Conservation (phyloP, 768 basidiomycete genomes). For the Nevesoporus exiguus region DNA sequence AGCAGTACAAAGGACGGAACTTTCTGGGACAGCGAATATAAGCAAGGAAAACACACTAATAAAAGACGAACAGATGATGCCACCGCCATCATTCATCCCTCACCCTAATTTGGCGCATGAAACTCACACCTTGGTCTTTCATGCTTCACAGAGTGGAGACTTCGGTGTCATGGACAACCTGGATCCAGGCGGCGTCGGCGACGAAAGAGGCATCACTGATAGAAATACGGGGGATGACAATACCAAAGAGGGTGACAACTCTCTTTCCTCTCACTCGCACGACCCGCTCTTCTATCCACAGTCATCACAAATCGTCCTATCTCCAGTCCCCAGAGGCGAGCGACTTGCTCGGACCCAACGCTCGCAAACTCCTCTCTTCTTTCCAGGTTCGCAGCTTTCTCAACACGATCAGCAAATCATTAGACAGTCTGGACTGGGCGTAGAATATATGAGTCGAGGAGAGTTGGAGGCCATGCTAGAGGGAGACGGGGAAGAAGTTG, state of each 20-base stretch:
- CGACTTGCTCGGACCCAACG: conserved; percentile 7
- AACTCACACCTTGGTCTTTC: conserved; percentile 11
- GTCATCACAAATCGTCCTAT: conserved; percentile 19
- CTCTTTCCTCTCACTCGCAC: not conserved
- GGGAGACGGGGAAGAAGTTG: conserved; percentile 34
- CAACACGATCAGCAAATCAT: conserved; percentile 50
- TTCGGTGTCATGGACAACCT: conserved; percentile 15
- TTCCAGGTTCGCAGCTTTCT: conserved; percentile 60
- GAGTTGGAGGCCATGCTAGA: conserved; percentile 51
- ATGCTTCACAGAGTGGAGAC: conserved; percentile 14
- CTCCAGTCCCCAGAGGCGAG: conserved; percentile 1
- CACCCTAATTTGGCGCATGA: conserved; percentile 13
- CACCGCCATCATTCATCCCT: conserved; percentile 33
- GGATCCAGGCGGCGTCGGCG: not conserved
- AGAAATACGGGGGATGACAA: not conserved
- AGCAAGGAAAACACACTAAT: conserved; percentile 9
- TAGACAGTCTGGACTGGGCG: conserved; percentile 58
- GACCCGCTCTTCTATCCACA: conserved; percentile 26
- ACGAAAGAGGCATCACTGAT: conserved; percentile 1
- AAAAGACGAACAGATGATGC: conserved; percentile 36
- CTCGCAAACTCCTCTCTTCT: conserved; percentile 35
- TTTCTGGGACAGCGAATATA: conserved; percentile 7
- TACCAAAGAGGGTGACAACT: conserved; percentile 2
- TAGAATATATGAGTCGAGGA: conserved; percentile 61
- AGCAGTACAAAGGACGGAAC: conserved; percentile 33